These are phyloP conservation scores for Coemansia sp. DNA, from an alignment of 192 early-diverging fungal species.

Conservation along the genomic window DNA sequence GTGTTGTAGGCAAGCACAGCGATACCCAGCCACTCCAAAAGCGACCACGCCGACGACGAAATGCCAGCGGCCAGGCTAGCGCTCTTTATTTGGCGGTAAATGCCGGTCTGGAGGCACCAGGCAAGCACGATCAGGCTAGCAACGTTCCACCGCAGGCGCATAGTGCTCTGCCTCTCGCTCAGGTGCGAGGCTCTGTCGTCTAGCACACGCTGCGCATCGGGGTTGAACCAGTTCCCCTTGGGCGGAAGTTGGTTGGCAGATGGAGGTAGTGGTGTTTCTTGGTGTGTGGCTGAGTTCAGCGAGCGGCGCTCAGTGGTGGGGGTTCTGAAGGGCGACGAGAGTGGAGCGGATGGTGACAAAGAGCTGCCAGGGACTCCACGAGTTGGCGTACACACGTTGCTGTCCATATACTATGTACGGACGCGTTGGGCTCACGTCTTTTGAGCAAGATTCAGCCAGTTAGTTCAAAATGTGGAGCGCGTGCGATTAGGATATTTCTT, in stretches of 20 bases:
- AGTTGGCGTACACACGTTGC: slow-evolving; percentile 32
- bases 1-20: slow-evolving; percentile 43
- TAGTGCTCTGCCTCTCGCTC: slow-evolving; percentile 38
- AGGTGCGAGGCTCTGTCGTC: slow-evolving; percentile 36
- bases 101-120: slow-evolving; percentile 39
- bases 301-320: slow-evolving; percentile 12
- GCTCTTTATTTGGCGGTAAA: slow-evolving; percentile 31
- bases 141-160: slow-evolving; percentile 53
- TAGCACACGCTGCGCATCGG: slow-evolving; percentile 50
- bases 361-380: slow-evolving; percentile 14
- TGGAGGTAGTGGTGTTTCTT: background rate
- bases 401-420: slow-evolving; percentile 20
- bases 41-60: slow-evolving; percentile 22
- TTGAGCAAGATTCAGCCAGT: background rate
- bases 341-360: background rate
- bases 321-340: slow-evolving; percentile 27
- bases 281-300: background rate
- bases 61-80: slow-evolving; percentile 16
- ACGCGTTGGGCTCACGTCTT: background rate
- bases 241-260: slow-evolving; percentile 1
- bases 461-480: background rate
- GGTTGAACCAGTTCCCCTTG: slow-evolving; percentile 37
- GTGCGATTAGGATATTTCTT: too few species aligned
- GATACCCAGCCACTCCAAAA: slow-evolving; percentile 32
- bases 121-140: slow-evolving; percentile 29